Base-by-base conservation (phyloP, 768 basidiomycete species). In the Gloeostereum incarnatum region DNA sequence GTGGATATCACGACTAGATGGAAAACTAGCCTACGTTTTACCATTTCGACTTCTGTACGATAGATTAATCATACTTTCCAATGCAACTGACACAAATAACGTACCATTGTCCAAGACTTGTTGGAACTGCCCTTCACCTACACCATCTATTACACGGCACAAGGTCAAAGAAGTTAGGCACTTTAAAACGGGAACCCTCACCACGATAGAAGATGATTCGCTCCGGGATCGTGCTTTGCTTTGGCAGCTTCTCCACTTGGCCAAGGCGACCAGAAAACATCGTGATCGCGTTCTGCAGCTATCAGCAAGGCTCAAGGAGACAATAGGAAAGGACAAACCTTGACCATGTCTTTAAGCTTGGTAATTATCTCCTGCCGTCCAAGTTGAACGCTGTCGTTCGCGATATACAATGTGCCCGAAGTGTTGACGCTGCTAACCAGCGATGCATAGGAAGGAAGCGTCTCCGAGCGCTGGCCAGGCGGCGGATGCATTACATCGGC, bases 401-500 rank as follows among this genome's bases (percentile, higher is more conserved):
- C 74, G 25, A 78, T 47, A 45, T 77, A 77, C 43, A 73, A 75
- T 2, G 71, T 68, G 1, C 61, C 61, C 25, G 66, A 60, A 0
- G 61, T 61, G 46, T 77, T 75, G 10, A 77, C 65, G 36, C 65
- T 77, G 18, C 63, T 73, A 5, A 78, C 76, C 2, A 77, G 55
- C 1, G 73, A 56, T 0, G 77, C 69, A 47, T 71, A 78, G 0
- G 75, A 78, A 0, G 77, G 77, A 1, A 17, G 66, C 69, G 1
- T 59, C 66, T 0, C 69, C 62, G n/a, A n/a, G n/a, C n/a, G n/a
- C n/a, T n/a, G n/a, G 9, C 75, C 74, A 7, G 77, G 75, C 3
- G 74, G 63, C 1, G 75, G 76, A 44, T 78, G 75, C 25, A 72
- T 74, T 32, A 71, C 74, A 45, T 76, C 75, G 5, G 75, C 74